phyloP scores from a whole-genome alignment of 352 stramenopile genomes.

The Phytophthora pinifolia region DNA sequence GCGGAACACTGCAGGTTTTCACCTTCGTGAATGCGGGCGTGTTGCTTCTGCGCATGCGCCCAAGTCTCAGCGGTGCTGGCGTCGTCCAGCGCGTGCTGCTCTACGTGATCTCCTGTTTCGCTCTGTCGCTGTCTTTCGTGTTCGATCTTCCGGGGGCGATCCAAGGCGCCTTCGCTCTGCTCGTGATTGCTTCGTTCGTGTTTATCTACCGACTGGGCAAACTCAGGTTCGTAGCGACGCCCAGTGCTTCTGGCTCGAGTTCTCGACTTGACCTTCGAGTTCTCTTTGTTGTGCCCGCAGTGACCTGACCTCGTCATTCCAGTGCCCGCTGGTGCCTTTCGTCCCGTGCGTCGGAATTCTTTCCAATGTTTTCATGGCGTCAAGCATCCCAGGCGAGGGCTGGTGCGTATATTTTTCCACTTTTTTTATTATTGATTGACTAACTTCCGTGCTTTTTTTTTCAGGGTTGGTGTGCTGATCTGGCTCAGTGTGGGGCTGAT shows the following conservation, averaged over 20 bases:
- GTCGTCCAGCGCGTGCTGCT: conserved; percentile 54
- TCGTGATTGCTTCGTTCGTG: conserved; percentile 45
- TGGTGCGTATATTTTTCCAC: conserved; percentile 39
- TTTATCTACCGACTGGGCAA: conserved; percentile 63
- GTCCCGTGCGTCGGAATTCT: conserved; percentile 60
- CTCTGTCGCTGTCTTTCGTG: conserved; percentile 66
- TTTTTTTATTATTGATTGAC: conserved; percentile 4
- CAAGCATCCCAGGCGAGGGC: conserved; percentile 48
- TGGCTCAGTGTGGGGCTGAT: conserved; percentile 66
- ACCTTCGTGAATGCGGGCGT: conserved; percentile 94
- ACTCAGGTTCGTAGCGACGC: conserved; percentile 35
- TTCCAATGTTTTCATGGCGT: conserved; percentile 71
- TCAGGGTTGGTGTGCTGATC: conserved; percentile 73
- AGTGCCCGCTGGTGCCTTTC: conserved; percentile 61
- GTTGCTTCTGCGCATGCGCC: conserved; percentile 74
- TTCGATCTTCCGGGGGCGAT: conserved; percentile 58
- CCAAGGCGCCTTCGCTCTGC: conserved; percentile 35
- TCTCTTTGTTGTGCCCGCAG: conserved; percentile 5
- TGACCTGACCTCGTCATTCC: conserved; percentile 42
- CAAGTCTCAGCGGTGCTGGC: conserved; percentile 33
- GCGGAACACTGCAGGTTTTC: conserved; percentile 91
- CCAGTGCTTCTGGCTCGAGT: too few relatives aligned
- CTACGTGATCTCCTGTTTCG: conserved; percentile 65
- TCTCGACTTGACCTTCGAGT: too few relatives aligned
- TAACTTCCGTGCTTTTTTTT: too few relatives aligned